Evolutionary conservation across 2,329 filamentous ascomycete species (phyloP), one percentile per base, ranked within the genome.

Genomic region (Trichoderma guizhouense): DNA sequence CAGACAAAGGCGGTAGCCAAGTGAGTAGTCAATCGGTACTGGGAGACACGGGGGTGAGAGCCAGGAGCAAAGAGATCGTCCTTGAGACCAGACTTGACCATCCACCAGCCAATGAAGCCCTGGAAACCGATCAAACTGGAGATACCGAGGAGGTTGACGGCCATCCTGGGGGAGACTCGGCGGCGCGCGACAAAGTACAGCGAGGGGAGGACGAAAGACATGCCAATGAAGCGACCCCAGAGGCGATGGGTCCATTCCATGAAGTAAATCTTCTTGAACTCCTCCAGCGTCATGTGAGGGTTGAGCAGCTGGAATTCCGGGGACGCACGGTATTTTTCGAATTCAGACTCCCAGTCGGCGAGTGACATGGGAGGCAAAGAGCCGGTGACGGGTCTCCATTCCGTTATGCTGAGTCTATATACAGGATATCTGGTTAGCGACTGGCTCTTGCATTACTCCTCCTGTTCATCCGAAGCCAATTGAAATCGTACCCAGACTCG

Each of bases 261-360:
- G 82, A 92, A 99, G 87, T 98, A 99, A 76, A 99, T 99, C 80
- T 96, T 92, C 83, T 98, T 98, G 85, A 98, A 99, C 81, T 99
- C 96, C 72, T 91, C 88, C 71, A 99, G 86, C 36, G 89, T 92
- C 96, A 99, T 99, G 81, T 93, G 89, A 36, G 95, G 92, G 84
- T 99, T 99, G 76, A 99, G 87, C 74, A 94, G 88, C 79, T 93
- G 90, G 84, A 95, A 99, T 82, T 99, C 96, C 74, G 96, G 96
- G 24, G 94, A 97, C 57, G 92, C 89, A 75, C 92, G 91, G 86
- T 99, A 99, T 82, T 97, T 96, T 71, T 90, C 86, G 83, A 98
- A 99, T 79, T 98, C 96, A 75, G 91, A 90, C 76, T 97, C 91
- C 96, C 96, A 99, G 79, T 95, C 93, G 72, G 87, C 90, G 28